These are phyloP conservation scores for Lepidopterella palustris DNA, from an alignment of 495 filamentous ascomycete genomes.

Conservation along the genomic window DNA sequence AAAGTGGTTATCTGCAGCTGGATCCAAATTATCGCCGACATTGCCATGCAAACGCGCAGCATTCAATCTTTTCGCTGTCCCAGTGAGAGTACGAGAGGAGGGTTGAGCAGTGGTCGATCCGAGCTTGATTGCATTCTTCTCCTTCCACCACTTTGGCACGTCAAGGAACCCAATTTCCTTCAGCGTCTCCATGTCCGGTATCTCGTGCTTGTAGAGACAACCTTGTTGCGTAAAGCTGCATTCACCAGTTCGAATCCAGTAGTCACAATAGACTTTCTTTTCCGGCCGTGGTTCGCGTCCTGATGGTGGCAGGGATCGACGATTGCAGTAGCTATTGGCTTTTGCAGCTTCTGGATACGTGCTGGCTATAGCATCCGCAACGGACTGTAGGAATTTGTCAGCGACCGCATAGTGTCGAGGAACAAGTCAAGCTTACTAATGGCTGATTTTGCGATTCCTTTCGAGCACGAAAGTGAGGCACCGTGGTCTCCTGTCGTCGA, in stretches of 20 bases:
- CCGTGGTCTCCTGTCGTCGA: too few species aligned
- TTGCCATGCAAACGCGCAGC: background rate
- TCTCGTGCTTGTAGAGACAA: constrained; percentile 81
- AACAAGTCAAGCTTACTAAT: too few species aligned
- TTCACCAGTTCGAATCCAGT: constrained; percentile 76
- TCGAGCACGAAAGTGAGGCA: too few species aligned
- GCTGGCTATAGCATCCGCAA: background rate
- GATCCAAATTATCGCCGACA: too few species aligned
- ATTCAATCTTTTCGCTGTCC: background rate
- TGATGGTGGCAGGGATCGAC: constrained; percentile 26
- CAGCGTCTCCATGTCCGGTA: constrained; percentile 62
- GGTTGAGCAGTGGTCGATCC: background rate
- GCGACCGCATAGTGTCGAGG: too few species aligned
- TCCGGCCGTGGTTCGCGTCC: constrained; percentile 28
- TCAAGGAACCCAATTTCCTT: constrained; percentile 53
- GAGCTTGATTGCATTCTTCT: constrained; percentile 37
- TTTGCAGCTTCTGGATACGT: background rate
- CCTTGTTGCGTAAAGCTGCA: constrained; percentile 82
- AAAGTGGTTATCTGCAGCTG: too few species aligned
- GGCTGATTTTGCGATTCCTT: too few species aligned
- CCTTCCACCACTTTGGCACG: constrained; percentile 52
- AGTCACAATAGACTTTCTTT: constrained; percentile 75
- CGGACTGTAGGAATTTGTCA: too few species aligned
- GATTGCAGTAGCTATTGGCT: background rate
- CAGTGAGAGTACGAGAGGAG: background rate